phyloP scores from a whole-genome alignment of 768 basidiomycete genomes.

The Suillus weaverae region DNA sequence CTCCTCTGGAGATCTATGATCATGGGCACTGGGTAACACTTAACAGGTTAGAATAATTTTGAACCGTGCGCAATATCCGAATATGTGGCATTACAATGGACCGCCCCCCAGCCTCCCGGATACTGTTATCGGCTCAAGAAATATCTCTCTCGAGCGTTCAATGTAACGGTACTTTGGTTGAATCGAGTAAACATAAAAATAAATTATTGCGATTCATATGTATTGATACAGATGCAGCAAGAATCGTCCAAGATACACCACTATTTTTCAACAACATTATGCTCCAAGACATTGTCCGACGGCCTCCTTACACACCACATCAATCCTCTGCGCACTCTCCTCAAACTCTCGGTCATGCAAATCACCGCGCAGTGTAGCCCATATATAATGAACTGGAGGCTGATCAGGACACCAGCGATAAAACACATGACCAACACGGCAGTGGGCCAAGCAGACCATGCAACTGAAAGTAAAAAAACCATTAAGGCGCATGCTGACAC shows the following conservation, averaged over 20 bases:
- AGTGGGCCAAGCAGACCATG: constrained; percentile 62
- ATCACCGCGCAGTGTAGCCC: constrained; percentile 36
- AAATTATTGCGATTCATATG: neutral
- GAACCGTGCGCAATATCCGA: neutral
- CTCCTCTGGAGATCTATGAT: neutral
- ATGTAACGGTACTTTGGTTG: neutral
- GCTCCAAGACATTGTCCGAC: neutral
- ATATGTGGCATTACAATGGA: neutral
- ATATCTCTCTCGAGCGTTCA: neutral
- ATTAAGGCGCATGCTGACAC: constrained; percentile 56
- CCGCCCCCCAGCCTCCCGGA: neutral
- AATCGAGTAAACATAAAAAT: neutral
- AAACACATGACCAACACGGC: constrained; percentile 62
- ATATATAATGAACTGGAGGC: constrained; percentile 66
- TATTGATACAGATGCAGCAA: neutral
- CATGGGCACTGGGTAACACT: neutral
- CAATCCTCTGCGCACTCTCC: constrained; percentile 15
- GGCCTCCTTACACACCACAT: constrained; percentile 8
- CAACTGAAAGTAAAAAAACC: constrained; percentile 58
- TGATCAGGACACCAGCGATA: constrained; percentile 56
- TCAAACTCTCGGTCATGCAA: constrained; percentile 10
- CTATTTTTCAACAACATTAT: neutral
- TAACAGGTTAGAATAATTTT: neutral
- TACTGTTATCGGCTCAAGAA: neutral
- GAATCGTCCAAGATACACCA: neutral